These are phyloP conservation scores for Tilletia horrida DNA, from an alignment of 1,284 basidiomycete genomes.

Conservation along the genomic window DNA sequence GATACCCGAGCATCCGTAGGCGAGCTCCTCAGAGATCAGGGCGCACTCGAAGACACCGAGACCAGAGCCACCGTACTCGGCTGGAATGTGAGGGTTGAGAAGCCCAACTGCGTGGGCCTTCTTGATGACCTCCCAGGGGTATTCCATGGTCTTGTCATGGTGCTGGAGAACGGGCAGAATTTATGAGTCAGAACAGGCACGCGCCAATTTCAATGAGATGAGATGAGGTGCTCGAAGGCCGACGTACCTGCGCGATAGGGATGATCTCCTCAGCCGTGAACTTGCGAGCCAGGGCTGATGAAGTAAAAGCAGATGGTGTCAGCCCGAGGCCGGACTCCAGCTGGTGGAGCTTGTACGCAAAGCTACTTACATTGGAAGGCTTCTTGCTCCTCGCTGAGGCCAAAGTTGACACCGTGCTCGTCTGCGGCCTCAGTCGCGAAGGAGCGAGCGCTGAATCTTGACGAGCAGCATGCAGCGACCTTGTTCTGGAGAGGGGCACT, in stretches of 20 bases:
- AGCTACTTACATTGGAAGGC: constrained; percentile 48
- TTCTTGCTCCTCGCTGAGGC: constrained; percentile 55
- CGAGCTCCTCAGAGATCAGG: constrained; percentile 59
- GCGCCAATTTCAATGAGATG: too few relatives aligned
- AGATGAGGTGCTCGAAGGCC: constrained; percentile 53
- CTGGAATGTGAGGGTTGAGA: constrained; percentile 52
- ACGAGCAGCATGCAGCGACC: neutral
- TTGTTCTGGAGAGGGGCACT: neutral
- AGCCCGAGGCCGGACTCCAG: neutral
- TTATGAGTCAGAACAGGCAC: too few relatives aligned
- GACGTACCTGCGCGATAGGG: constrained; percentile 57
- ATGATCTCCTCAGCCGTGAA: constrained; percentile 60
- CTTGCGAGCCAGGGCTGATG: constrained; percentile 57
- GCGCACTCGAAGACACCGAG: constrained; percentile 60
- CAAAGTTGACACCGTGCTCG: constrained; percentile 35
- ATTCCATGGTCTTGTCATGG: constrained; percentile 55
- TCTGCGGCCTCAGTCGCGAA: constrained; percentile 13
- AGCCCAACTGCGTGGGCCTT: constrained; percentile 58
- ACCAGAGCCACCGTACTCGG: constrained; percentile 61
- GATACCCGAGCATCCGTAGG: constrained; percentile 62
- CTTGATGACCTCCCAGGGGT: constrained; percentile 62
- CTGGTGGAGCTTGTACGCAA: neutral
- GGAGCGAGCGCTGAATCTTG: neutral
- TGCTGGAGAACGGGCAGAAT: constrained; percentile 26
- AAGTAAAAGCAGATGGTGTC: neutral